Evolutionary conservation across 2,329 filamentous ascomycete genomes (phyloP).

Genomic region (Monosporascus sp.): DNA sequence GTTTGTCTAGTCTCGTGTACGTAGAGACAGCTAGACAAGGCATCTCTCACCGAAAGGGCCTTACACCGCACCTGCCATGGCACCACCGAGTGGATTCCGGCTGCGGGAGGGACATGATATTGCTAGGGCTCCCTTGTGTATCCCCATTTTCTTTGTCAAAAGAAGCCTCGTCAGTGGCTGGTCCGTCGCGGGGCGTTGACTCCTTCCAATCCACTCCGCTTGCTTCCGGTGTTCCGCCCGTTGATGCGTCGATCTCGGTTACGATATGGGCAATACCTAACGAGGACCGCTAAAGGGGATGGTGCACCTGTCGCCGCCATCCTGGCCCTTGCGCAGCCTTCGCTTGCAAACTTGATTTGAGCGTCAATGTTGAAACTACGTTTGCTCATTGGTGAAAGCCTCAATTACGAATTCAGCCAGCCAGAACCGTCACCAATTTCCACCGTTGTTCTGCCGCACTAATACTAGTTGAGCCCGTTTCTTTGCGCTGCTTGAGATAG

Average conservation of each 20-base stretch:
- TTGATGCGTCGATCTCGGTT: background rate
- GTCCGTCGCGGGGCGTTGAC: background rate
- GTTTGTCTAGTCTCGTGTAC: no score
- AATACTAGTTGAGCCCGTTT: no score
- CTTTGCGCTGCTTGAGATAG: no score
- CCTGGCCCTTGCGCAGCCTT: background rate
- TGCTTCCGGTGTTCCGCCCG: background rate
- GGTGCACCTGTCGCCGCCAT: background rate
- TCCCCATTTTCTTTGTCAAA: background rate
- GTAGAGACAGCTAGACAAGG: no score
- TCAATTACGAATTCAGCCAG: no score
- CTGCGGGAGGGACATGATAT: background rate
- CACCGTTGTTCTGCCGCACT: no score
- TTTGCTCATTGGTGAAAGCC: no score
- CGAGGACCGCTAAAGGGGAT: background rate
- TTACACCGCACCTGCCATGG: constrained; percentile 1
- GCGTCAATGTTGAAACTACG: no score
- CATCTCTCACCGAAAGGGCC: background rate
- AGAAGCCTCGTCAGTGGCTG: background rate
- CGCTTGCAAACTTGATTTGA: background rate
- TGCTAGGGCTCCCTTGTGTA: background rate
- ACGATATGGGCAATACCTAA: background rate
- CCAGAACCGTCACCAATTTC: no score
- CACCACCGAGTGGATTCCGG: background rate
- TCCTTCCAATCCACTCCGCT: background rate